A percentile compares a stretch with the other conserved stretches of the same genome.
phyloP scores from a whole-genome alignment of 108 stramenopile genomes.

The Cyclotella cryptica region DNA sequence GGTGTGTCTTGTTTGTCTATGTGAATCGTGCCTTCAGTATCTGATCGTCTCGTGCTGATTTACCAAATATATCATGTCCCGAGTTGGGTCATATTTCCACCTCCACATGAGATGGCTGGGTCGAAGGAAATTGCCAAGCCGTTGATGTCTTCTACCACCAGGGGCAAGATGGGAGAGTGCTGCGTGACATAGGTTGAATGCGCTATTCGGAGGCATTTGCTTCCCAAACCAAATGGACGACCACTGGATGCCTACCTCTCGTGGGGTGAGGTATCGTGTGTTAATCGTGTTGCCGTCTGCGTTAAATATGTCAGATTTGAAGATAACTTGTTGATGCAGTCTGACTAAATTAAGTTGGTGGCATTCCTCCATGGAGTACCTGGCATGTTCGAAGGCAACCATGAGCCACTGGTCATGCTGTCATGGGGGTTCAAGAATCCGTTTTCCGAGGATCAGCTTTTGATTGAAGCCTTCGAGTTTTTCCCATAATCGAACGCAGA shows the following conservation, averaged over 20 bases:
- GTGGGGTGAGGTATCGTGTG: slow-evolving; percentile 6
- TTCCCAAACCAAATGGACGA: slow-evolving; percentile 1
- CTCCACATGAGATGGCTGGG: not conserved
- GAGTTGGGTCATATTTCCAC: no score
- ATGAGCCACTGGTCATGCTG: slow-evolving; percentile 22
- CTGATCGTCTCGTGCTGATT: no score
- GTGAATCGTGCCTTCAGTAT: no score
- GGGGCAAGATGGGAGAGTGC: slow-evolving; percentile 1
- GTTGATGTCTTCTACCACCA: not conserved
- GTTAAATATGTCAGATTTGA: slow-evolving; percentile 13
- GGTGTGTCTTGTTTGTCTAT: no score
- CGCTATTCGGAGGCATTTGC: not conserved
- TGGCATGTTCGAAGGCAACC: not conserved
- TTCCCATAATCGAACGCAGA: not conserved
- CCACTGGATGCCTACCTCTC: not conserved
- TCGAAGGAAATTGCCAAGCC: not conserved
- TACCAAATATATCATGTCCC: no score
- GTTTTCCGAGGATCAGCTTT: not conserved
- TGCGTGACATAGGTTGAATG: slow-evolving; percentile 1
- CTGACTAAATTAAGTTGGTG: slow-evolving; percentile 17
- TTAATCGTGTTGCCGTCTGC: slow-evolving; percentile 12
- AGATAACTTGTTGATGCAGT: slow-evolving; percentile 29
- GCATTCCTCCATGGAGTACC: not conserved
- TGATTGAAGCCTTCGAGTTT: no score
- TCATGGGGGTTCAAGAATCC: not conserved